Percentiles rank a stretch among this genome's conserved stretches.
These are phyloP conservation scores for Blastobotrys arbuscula DNA, from an alignment of 1,139 yeast genomes.

Conservation along the genomic window DNA sequence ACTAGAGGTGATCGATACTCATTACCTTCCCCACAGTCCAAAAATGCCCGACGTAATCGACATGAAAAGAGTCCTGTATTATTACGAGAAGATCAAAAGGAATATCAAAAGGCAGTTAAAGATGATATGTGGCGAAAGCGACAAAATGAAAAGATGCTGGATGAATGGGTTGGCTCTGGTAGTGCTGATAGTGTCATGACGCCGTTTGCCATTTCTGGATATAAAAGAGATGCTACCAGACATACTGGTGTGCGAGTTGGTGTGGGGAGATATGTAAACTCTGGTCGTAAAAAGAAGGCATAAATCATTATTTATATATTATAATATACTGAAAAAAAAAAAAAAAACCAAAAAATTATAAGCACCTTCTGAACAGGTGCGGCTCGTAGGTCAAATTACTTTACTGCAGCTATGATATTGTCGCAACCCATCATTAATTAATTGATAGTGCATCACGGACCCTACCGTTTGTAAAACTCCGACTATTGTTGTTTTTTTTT, in stretches of 20 bases:
- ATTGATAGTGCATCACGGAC: no score
- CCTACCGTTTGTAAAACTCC: no score
- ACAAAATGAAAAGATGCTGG: constrained; percentile 76
- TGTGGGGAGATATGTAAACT: constrained; percentile 72
- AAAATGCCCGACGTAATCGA: constrained; percentile 32
- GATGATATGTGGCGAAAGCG: constrained; percentile 83
- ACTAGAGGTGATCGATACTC: constrained; percentile 80
- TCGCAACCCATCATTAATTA: no score
- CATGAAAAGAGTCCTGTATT: constrained; percentile 35
- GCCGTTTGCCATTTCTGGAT: constrained; percentile 74
- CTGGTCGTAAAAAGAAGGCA: constrained; percentile 39
- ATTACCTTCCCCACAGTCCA: constrained; percentile 47
- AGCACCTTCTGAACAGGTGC: no score
- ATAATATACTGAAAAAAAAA: not conserved
- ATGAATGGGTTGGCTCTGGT: constrained; percentile 91
- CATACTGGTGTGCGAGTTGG: constrained; percentile 75
- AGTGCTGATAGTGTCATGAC: constrained; percentile 86
- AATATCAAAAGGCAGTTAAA: constrained; percentile 80
- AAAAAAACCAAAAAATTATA: no score
- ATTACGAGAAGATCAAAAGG: constrained; percentile 89
- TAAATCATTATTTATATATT: not conserved
- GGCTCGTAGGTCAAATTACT: no score
- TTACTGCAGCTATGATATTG: no score
- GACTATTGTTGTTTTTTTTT: no score
- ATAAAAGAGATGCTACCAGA: constrained; percentile 40